Conservation (phyloP, 2,329 filamentous ascomycete genomes). For the Dactylellina haptotyla region DNA sequence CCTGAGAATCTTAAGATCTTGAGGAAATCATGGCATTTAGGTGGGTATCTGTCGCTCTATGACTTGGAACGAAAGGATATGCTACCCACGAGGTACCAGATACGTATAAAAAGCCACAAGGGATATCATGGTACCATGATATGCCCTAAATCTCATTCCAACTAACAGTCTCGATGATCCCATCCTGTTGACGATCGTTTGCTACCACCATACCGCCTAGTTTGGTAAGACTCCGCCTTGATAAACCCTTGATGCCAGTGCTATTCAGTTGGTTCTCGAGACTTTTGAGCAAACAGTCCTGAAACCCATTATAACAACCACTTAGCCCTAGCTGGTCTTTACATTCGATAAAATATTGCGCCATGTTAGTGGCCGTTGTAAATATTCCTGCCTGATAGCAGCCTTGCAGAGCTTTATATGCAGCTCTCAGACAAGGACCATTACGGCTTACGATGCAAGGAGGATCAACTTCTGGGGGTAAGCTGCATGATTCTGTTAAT, state of each 20-base stretch:
- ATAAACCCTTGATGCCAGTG: neutral
- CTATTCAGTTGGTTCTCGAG: neutral
- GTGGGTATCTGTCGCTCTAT: no score
- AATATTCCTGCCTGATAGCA: conserved; percentile 24
- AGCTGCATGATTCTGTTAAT: conserved; percentile 30
- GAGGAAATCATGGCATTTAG: no score
- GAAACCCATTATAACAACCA: conserved; percentile 24
- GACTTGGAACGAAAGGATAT: no score
- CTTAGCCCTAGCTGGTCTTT: conserved; percentile 13
- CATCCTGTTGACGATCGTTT: no score
- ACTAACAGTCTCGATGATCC: no score
- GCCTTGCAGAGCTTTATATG: conserved; percentile 16
- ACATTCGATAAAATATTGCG: conserved; percentile 33
- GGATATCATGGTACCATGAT: no score
- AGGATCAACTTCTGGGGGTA: conserved; percentile 18
- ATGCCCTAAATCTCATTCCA: no score
- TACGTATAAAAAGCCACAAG: no score
- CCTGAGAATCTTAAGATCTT: no score
- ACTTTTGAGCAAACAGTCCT: conserved; percentile 14
- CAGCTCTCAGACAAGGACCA: conserved; percentile 8
- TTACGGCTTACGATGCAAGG: conserved; percentile 30
- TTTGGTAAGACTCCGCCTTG: neutral
- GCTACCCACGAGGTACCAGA: no score
- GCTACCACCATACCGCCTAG: no score
- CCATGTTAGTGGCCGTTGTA: conserved; percentile 27